A percentile compares a stretch with the other conserved stretches of the same genome.
Evolutionary conservation across 176 grass and related monocot species (phyloP).

Genomic region (Secale cereale): DNA sequence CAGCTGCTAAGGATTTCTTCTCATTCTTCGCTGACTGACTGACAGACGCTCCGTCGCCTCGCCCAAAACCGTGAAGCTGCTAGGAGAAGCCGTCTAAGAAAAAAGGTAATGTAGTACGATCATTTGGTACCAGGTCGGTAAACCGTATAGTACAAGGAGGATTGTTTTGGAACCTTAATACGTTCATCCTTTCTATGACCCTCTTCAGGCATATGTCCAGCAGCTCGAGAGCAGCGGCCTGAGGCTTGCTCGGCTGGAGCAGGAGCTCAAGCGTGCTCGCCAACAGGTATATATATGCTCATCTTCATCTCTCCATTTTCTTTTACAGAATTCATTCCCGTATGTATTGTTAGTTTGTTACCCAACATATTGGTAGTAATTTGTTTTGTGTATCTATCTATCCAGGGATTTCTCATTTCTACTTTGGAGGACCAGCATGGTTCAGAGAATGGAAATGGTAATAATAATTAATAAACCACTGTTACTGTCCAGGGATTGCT

Average conservation of each 20-base stretch:
- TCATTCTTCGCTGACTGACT: neutral
- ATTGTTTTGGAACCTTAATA: neutral
- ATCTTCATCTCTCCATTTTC: neutral
- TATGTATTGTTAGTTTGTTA: neutral
- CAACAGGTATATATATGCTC: constrained; percentile 28
- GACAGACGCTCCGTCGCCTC: constrained; percentile 70
- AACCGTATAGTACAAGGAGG: neutral
- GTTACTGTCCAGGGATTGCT: neutral
- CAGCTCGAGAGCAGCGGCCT: constrained; percentile 57
- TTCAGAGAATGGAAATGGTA: constrained; percentile 43
- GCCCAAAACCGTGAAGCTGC: constrained; percentile 99
- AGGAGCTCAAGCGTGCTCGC: constrained; percentile 58
- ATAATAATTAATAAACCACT: neutral
- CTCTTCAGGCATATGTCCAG: constrained; percentile 53
- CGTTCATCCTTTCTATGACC: neutral
- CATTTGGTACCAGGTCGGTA: neutral
- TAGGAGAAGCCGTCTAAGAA: constrained; percentile 84
- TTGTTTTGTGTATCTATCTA: neutral
- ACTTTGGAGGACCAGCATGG: constrained; percentile 25
- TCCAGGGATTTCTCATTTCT: constrained; percentile 57
- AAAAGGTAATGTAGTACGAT: constrained; percentile 46
- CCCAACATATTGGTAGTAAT: too few species aligned
- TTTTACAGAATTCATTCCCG: neutral
- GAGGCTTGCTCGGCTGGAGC: constrained; percentile 63
- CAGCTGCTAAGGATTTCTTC: neutral